Percentiles rank a stretch among this genome's conserved stretches.
Conservation (phyloP, 169 alveolate species). For the Eimeria acervulina region DNA sequence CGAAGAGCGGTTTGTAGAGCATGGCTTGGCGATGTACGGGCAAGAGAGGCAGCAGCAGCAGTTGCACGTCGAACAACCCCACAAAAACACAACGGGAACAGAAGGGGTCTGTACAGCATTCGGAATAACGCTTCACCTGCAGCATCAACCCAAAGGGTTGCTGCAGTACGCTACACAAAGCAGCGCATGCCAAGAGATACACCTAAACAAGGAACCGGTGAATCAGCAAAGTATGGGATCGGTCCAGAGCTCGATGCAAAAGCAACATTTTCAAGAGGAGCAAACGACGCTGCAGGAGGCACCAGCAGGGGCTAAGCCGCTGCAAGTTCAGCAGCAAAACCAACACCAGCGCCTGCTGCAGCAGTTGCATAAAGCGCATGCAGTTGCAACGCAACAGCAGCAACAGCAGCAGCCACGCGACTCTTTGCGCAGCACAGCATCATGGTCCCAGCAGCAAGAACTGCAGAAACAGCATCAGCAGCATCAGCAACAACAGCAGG, state of each 20-base stretch:
- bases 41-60: not conserved
- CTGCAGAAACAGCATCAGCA: slow-evolving; percentile 18
- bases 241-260: not conserved
- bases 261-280: not conserved
- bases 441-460: not conserved
- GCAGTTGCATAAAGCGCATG: not conserved
- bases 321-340: not conserved
- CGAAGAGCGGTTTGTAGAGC: not conserved
- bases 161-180: not conserved
- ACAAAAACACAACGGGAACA: not conserved
- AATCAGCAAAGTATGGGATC: not conserved
- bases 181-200: not conserved
- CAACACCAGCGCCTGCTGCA: slow-evolving; percentile 4
- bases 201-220: not conserved
- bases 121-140: not conserved
- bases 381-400: not conserved
- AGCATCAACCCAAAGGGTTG: not conserved
- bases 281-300: not conserved
- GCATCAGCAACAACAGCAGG: not conserved
- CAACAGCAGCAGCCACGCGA: not conserved
- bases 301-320: not conserved
- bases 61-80: not conserved
- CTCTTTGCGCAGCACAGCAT: not conserved
- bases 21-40: not conserved
- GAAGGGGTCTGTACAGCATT: not conserved